Conservation (phyloP, 176 grass and related monocot species). For the Avena sativa region DNA sequence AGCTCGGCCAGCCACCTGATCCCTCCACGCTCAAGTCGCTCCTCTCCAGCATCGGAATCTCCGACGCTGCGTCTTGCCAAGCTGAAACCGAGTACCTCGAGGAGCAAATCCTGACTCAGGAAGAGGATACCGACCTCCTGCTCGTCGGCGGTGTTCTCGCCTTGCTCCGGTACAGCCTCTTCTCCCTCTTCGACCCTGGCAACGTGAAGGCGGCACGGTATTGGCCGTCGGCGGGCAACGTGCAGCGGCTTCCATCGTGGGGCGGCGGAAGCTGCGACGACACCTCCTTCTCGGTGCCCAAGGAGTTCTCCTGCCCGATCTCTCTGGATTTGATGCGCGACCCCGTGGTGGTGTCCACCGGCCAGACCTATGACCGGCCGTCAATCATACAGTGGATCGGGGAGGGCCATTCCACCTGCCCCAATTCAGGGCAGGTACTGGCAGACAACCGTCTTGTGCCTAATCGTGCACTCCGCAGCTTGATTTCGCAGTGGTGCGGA, state of each 20-base stretch:
- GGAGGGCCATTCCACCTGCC: constrained; percentile 93
- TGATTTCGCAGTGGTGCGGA: constrained; percentile 90
- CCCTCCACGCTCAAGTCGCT: constrained; percentile 46
- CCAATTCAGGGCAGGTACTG: constrained; percentile 75
- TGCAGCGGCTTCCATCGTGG: constrained; percentile 60
- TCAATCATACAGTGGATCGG: constrained; percentile 95
- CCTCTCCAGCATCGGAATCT: constrained; percentile 64
- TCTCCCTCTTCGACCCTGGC: constrained; percentile 67
- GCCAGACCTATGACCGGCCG: constrained; percentile 88
- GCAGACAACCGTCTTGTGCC: constrained; percentile 62
- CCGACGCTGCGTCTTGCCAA: constrained; percentile 49
- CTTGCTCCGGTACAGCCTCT: constrained; percentile 77
- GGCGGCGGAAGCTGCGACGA: constrained; percentile 57
- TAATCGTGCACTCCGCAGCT: constrained; percentile 65
- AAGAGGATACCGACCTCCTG: constrained; percentile 75
- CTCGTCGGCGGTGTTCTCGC: constrained; percentile 71
- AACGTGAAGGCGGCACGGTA: constrained; percentile 34
- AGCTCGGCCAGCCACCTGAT: constrained; percentile 54
- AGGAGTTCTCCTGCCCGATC: constrained; percentile 97
- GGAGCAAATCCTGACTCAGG: constrained; percentile 77
- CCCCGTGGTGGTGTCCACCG: constrained; percentile 83
- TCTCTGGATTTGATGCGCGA: constrained; percentile 89
- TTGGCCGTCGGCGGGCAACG: constrained; percentile 39
- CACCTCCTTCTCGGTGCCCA: constrained; percentile 76
- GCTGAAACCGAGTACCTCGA: constrained; percentile 89